Percentiles rank a stretch among this genome's conserved stretches.
Evolutionary conservation across 306 rosid species (phyloP).

Genomic region (Vigna angularis): DNA sequence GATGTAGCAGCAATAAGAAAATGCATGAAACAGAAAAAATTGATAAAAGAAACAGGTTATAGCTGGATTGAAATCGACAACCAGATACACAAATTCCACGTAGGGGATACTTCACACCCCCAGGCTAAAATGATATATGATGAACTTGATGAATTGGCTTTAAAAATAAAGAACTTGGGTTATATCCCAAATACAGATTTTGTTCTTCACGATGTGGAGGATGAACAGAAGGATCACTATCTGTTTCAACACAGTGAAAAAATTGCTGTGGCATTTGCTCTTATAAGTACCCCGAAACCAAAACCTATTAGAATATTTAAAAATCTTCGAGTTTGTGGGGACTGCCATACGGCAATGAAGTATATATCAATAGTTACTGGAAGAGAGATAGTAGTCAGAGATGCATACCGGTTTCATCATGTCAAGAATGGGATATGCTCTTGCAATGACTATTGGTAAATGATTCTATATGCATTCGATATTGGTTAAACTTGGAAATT

Average conservation of each 20-base stretch:
- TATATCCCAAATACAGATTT: constrained; percentile 66
- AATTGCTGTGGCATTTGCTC: constrained; percentile 73
- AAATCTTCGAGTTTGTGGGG: constrained; percentile 70
- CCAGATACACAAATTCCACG: constrained; percentile 64
- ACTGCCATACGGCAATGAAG: constrained; percentile 70
- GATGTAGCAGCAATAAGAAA: constrained; percentile 66
- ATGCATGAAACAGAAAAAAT: constrained; percentile 57
- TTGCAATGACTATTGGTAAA: constrained; percentile 72
- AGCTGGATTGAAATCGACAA: constrained; percentile 74
- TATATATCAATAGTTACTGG: constrained; percentile 59
- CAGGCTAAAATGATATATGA: constrained; percentile 60
- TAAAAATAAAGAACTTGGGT: constrained; percentile 58
- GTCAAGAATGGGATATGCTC: constrained; percentile 68
- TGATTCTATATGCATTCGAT: constrained; percentile 2
- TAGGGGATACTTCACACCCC: constrained; percentile 75
- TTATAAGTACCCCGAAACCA: constrained; percentile 51
- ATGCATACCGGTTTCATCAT: constrained; percentile 73
- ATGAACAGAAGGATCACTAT: constrained; percentile 65
- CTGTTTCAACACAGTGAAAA: constrained; percentile 76
- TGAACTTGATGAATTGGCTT: constrained; percentile 55
- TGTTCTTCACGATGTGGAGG: constrained; percentile 78
- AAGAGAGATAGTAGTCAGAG: constrained; percentile 71
- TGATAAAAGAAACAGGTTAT: constrained; percentile 67
- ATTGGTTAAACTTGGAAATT: constrained; percentile 20
- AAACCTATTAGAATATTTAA: constrained; percentile 70